phyloP scores from a whole-genome alignment of 2,329 filamentous ascomycete genomes.

The Xylaria sp. region DNA sequence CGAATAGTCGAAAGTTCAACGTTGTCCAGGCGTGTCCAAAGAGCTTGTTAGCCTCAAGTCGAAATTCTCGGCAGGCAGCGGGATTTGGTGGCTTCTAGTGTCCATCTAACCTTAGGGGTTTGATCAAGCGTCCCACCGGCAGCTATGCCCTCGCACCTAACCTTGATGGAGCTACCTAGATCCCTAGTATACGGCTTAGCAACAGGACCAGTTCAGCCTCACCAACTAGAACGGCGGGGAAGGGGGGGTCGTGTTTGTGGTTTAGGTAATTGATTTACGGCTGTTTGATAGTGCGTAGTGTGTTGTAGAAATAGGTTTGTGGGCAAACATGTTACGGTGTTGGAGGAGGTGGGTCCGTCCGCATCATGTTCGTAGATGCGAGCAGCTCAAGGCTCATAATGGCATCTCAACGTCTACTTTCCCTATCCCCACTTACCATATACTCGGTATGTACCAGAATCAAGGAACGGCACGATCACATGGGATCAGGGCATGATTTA shows the following conservation, averaged over 20 bases:
- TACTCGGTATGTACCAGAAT: background rate
- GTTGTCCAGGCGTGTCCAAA: background rate
- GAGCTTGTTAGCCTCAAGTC: background rate
- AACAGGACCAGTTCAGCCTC: background rate
- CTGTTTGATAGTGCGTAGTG: background rate
- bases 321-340: background rate
- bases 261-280: background rate
- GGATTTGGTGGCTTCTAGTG: conserved; percentile 12
- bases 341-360: background rate
- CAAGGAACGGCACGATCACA: background rate
- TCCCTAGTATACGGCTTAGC: background rate
- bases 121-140: conserved; percentile 12
- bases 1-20: background rate
- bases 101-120: background rate
- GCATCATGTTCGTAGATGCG: background rate
- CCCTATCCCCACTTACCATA: background rate
- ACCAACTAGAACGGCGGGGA: background rate
- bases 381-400: too few species aligned
- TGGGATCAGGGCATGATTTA: background rate
- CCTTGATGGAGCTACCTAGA: too few species aligned
- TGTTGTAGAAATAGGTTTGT: background rate
- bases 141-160: background rate
- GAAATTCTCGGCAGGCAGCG: background rate
- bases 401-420: background rate
- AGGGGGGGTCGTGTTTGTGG: background rate